A percentile compares a stretch with the other conserved stretches of the same genome.
Conservation (phyloP, 164 flowering plant genomes). For the Chloranthus sessilifolius region DNA sequence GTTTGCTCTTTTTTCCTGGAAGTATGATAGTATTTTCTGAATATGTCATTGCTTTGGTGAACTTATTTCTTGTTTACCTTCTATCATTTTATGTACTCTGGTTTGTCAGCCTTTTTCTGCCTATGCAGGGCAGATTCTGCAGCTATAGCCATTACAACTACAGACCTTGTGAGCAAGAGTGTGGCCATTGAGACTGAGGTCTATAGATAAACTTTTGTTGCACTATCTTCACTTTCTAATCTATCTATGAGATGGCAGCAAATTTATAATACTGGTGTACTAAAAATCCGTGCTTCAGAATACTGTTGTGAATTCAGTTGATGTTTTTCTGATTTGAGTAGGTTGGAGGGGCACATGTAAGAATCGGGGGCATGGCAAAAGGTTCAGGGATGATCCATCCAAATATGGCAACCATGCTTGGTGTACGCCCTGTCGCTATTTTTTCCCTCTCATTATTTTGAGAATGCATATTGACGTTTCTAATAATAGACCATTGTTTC, state of each 20-base stretch:
- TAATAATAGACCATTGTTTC: slow-evolving; percentile 10
- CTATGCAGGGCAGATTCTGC: slow-evolving; percentile 85
- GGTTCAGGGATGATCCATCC: slow-evolving; percentile 99
- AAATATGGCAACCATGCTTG: slow-evolving; percentile 99
- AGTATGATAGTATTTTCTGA: too few relatives aligned
- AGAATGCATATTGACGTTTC: not conserved
- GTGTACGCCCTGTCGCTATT: slow-evolving; percentile 46
- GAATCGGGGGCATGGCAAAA: slow-evolving; percentile 97
- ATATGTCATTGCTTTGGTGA: too few relatives aligned
- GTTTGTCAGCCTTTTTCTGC: not conserved
- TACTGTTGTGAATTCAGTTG: too few relatives aligned
- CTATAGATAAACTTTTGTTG: not conserved
- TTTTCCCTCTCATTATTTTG: not conserved
- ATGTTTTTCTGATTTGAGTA: slow-evolving; percentile 16
- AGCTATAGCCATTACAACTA: slow-evolving; percentile 94
- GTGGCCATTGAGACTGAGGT: slow-evolving; percentile 85
- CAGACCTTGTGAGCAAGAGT: slow-evolving; percentile 97
- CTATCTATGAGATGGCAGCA: not conserved
- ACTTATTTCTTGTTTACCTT: too few relatives aligned
- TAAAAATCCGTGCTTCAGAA: too few relatives aligned
- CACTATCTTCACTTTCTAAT: slow-evolving; percentile 1
- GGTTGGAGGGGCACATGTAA: slow-evolving; percentile 73
- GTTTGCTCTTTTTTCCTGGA: not conserved
- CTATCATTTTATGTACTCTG: too few relatives aligned
- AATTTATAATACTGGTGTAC: too few relatives aligned